These are phyloP conservation scores for Globisporangium abappressorium DNA, from an alignment of 352 stramenopile genomes.

Conservation along the genomic window DNA sequence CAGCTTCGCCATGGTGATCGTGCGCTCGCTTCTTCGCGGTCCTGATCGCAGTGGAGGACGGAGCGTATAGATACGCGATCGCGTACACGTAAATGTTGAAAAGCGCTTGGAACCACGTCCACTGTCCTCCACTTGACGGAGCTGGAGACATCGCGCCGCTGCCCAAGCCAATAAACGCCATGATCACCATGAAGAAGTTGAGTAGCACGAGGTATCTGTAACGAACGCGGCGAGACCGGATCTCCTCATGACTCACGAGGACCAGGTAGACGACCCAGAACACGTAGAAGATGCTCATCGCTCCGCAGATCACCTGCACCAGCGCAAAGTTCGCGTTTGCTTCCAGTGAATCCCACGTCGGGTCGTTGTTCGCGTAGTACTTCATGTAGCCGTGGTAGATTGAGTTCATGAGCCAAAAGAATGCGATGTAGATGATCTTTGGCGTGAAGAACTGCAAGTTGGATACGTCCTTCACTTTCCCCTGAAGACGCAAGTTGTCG, in stretches of 20 bases:
- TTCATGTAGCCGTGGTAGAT: slow-evolving; percentile 63
- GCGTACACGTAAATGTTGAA: slow-evolving; percentile 65
- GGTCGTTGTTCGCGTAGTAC: slow-evolving; percentile 58
- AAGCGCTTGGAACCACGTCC: slow-evolving; percentile 46
- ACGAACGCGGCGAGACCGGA: slow-evolving; percentile 39
- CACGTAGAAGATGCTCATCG: slow-evolving; percentile 47
- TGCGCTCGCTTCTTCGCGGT: slow-evolving; percentile 24
- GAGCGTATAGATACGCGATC: slow-evolving; percentile 55
- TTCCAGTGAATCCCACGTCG: slow-evolving; percentile 39
- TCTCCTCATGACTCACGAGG: slow-evolving; percentile 36
- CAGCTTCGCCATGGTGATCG: slow-evolving; percentile 12
- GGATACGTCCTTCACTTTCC: slow-evolving; percentile 43
- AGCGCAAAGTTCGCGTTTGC: slow-evolving; percentile 39
- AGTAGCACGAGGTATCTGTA: slow-evolving; percentile 50
- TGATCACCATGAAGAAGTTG: slow-evolving; percentile 47
- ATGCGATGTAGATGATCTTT: slow-evolving; percentile 43
- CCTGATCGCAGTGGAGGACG: slow-evolving; percentile 36
- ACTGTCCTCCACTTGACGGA: slow-evolving; percentile 40
- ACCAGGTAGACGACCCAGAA: slow-evolving; percentile 44
- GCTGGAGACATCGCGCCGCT: slow-evolving; percentile 43
- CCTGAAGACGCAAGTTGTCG: slow-evolving; percentile 56
- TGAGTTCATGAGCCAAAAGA: slow-evolving; percentile 55
- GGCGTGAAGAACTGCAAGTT: slow-evolving; percentile 53
- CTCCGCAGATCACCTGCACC: slow-evolving; percentile 30
- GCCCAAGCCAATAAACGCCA: slow-evolving; percentile 39